phyloP scores from a whole-genome alignment of 2,329 filamentous ascomycete species.

The Didymella arachidicola region DNA sequence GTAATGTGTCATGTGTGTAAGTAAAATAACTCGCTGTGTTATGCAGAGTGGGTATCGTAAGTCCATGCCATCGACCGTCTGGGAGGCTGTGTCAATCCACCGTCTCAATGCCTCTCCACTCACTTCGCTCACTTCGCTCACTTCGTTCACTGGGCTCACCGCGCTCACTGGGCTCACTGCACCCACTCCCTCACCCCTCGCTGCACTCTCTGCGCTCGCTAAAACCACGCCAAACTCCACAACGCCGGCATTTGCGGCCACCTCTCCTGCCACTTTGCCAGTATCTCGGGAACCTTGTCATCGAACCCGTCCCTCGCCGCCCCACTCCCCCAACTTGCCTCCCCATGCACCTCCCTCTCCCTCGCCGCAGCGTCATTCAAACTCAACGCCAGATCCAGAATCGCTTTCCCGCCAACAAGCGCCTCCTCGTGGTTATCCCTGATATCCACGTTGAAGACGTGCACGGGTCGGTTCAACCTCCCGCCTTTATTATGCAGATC shows the following conservation, averaged over 20 bases:
- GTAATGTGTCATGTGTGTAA: too few relatives aligned
- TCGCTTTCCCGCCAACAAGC: conserved; percentile 85
- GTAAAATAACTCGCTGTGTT: too few relatives aligned
- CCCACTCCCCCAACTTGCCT: conserved; percentile 66
- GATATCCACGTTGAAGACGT: conserved; percentile 98
- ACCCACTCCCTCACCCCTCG: too few relatives aligned
- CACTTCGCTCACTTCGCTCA: too few relatives aligned
- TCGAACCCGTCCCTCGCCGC: conserved; percentile 81
- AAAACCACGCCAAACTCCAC: conserved; percentile 95
- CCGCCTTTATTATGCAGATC: conserved; percentile 87
- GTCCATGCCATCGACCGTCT: too few relatives aligned
- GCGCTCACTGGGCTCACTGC: too few relatives aligned
- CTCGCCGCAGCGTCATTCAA: conserved; percentile 81
- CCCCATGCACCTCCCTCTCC: conserved; percentile 73
- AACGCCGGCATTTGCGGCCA: conserved; percentile 91
- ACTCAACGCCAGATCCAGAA: conserved; percentile 86
- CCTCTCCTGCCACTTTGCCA: conserved; percentile 91
- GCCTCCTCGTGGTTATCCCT: conserved; percentile 98
- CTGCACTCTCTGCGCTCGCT: too few relatives aligned
- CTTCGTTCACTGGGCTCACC: too few relatives aligned
- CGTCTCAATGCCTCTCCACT: too few relatives aligned
- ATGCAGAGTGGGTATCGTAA: too few relatives aligned
- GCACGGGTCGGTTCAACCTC: conserved; percentile 88
- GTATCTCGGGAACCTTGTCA: conserved; percentile 88
- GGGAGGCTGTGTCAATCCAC: too few relatives aligned